Conservation (phyloP, 176 grass and related monocot species). For the Juncus effusus region DNA sequence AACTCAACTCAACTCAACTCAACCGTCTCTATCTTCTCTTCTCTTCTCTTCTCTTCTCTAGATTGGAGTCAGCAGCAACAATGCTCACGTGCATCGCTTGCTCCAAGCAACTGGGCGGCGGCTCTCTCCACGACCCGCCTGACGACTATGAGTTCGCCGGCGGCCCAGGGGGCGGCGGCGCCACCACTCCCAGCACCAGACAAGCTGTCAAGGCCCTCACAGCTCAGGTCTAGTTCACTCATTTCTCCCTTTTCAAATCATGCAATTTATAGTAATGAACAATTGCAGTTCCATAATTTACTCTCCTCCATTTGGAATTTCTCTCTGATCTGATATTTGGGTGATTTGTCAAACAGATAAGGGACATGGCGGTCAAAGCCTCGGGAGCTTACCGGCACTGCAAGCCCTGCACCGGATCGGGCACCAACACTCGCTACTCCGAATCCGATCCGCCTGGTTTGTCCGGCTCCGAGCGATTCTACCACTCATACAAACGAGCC, state of each 20-base stretch:
- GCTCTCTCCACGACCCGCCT: slow-evolving; percentile 44
- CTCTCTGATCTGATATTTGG: slow-evolving; percentile 15
- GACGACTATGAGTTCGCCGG: slow-evolving; percentile 40
- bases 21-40: too few species aligned
- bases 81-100: slow-evolving; percentile 98
- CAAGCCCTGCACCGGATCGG: slow-evolving; percentile 73
- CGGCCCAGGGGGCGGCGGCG: slow-evolving; percentile 18
- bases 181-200: slow-evolving; percentile 58
- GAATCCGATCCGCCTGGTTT: slow-evolving; percentile 27
- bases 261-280: not conserved
- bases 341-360: slow-evolving; percentile 50
- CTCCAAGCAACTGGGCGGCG: slow-evolving; percentile 64
- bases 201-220: slow-evolving; percentile 93
- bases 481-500: slow-evolving; percentile 62
- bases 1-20: too few species aligned
- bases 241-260: not conserved
- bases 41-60: slow-evolving; percentile 7
- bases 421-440: slow-evolving; percentile 1
- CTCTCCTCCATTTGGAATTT: not conserved
- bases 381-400: slow-evolving; percentile 94
- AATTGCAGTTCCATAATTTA: not conserved
- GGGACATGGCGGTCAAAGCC: slow-evolving; percentile 89
- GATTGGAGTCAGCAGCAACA: slow-evolving; percentile 17
- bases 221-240: slow-evolving; percentile 51
- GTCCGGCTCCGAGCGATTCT: slow-evolving; percentile 37